Conservation (phyloP, 164 flowering plant genomes). For the Stephania cephalantha region DNA sequence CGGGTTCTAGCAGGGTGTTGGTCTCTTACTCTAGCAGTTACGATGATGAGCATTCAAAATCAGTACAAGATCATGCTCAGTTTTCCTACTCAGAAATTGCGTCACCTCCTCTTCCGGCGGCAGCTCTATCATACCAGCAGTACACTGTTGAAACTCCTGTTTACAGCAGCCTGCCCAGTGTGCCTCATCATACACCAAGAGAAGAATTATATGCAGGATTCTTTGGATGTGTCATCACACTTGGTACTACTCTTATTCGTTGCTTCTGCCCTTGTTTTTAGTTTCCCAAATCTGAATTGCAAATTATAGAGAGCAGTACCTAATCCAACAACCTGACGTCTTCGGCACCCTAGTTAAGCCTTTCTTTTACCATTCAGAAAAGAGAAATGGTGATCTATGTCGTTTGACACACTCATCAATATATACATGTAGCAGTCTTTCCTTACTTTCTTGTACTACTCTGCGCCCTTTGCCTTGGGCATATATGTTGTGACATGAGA, state of each 20-base stretch:
- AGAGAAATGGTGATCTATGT: too few species aligned
- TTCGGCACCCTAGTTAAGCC: too few species aligned
- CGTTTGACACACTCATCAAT: too few species aligned
- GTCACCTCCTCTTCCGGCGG: constrained; percentile 3
- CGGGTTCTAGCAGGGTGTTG: background rate
- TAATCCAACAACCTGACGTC: too few species aligned
- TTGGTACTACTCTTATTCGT: constrained; percentile 6
- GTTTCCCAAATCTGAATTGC: background rate
- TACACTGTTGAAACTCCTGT: constrained; percentile 27
- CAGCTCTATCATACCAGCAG: constrained; percentile 30
- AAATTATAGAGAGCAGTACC: background rate
- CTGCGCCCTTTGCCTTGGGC: too few species aligned
- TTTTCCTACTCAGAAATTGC: background rate
- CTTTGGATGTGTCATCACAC: constrained; percentile 16
- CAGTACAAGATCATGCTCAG: background rate
- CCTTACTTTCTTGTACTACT: too few species aligned
- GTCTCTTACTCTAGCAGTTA: background rate
- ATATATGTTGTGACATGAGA: too few species aligned
- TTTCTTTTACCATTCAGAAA: too few species aligned
- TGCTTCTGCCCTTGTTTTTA: constrained; percentile 17
- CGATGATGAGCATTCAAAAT: background rate
- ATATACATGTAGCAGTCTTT: too few species aligned
- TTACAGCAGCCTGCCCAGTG: constrained; percentile 29
- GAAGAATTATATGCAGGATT: constrained; percentile 14
- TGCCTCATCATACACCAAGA: background rate